Evolutionary conservation across 176 grass and related monocot genomes (phyloP), one percentile per base, ranked within the genome.

Genomic region (Ensete ventricosum): DNA sequence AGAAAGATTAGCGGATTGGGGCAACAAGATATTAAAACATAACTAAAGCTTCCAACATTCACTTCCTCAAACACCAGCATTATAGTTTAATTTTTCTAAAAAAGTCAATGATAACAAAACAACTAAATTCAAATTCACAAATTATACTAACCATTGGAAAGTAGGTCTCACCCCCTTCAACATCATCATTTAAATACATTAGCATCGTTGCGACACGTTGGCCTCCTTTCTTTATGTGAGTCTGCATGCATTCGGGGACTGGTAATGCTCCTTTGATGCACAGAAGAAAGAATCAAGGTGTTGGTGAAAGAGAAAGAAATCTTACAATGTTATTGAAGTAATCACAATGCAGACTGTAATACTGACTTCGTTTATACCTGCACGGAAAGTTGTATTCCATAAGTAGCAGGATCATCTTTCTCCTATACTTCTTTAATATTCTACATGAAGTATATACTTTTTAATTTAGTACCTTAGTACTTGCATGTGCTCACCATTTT

Each of bases 401-500:
- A 0, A 26, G 3, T 27, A 65, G 22, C 2, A 65, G 22, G 22
- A 65, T 43, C 34, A 43, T 43, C 34, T 43, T 43, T 65, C 12
- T 13, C 26, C 2, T 27, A 8, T 23, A 1, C n/a, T 60, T 8
- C 3, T 60, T 60, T 8, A 17, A 17, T 60, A 21, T n/a, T 55
- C 55, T 81, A 43, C 3, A 43, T 43, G 34, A 19, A 71, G 24
- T 71, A 75, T 1, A 78, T 55, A 54, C 52, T 1, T 63, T 69
- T 54, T 27, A 43, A 43, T 79, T 11, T 52, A 17, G 16, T 82
- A 96, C 93, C 87, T 81, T 62, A 96, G 72, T 69, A 92, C 81
- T 85, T 96, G 90, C 78, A 96, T 92, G 26, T 90, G 85, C 84
- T 96, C 93, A 9, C 90, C 93, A 78, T 96, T 96, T 86, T 92